Evolutionary conservation across 2,329 filamentous ascomycete species (phyloP), one percentile per base, ranked within the genome.

Genomic region (Herpotrichia juniperi): DNA sequence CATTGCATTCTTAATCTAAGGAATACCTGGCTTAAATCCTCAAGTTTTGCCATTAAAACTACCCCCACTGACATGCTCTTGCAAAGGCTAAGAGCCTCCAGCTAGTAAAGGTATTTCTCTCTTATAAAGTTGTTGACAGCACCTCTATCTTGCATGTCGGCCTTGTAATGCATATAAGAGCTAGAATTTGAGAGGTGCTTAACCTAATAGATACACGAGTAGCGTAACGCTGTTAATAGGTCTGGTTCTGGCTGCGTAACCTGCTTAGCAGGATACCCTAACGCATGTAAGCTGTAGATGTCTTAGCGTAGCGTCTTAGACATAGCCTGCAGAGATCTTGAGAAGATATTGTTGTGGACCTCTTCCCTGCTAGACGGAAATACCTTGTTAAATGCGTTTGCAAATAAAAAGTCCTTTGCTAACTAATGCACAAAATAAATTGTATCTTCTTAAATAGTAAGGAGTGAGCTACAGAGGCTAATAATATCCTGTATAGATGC

Each of bases 321-420:
- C 51, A 59, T 19, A 4, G 51, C 49, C 11, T 69, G 5, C 1
- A 79, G 45, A 2, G 74, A 79, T 35, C 49, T 47, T 5, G 35
- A 47, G 30, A 52, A 48, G n/a, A 9, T 17, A 19, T 14, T 48
- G 17, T 19, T 52, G 49, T 14, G 28, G 25, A 4, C 46, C 21
- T 1, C 71, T 68, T 11, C 46, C 25, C 1, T 71, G 68, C 14
- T 12, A 44, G 4, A 69, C n/a, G n/a, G 64, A 26, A 75, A 72
- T 3, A 77, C 59, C 9, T 53, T 30, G 9, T 51, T 12, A 3
- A 44, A 47, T 39, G 54, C 59, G 7, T 62, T 48, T n/a, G 58
- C 26, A 9, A 52, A 21, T 1, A 80, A 46, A 54, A 66, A 76
- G 12, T 79, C 76, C 51, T 77, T 76, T 0, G 74, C 77, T 1